Evolutionary conservation across 805 yeast species (phyloP), one percentile per base, ranked within the genome.

Genomic region (Ogataea nitratoaversa): DNA sequence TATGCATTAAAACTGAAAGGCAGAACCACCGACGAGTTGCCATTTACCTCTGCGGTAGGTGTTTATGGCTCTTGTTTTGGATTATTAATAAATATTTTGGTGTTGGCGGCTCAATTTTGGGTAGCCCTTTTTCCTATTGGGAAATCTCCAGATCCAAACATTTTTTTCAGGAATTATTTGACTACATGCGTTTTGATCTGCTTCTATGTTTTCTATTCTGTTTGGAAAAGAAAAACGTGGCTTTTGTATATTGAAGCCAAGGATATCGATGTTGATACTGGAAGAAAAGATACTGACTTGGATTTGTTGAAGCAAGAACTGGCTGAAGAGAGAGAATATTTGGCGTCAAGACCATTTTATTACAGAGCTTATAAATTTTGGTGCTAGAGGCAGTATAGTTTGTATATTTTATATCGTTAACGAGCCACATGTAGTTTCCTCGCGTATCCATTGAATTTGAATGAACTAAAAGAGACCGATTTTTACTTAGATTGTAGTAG

Each of bases 81-180:
- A 36, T 55, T 74, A 13, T 47, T 65, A 29, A 62, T 87, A 57
- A 78, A 79, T 55, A 30, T 73, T 30, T 60, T 81, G 40, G 79
- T 84, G 42, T 68, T 87, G 39, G 65, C 74, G 42, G 84, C 88
- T 19, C 90, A 84, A 63, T 84, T 86, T 66, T 86, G 90, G 86
- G 71, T 82, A 37, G 90, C 91, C 5, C 64, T 82, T 29, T 85
- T 69, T 70, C 95, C 95, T 37, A 56, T 78, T 37, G 79, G 78
- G 16, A 66, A 42, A 8, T 30, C 60, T 13, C 76, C 82, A 32
- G 66, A 62, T 54, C 81, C 84, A 4, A 43, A 55, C 23, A 63
- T 56, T 19, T 85, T 85, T 69, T 85, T 85, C 68, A 64, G 71
- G 52, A 66, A 74, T 20, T 83, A 79, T 59, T 67, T 85, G 48